Conservation (phyloP, 495 filamentous ascomycete species). For the Cercophora newfieldiana region DNA sequence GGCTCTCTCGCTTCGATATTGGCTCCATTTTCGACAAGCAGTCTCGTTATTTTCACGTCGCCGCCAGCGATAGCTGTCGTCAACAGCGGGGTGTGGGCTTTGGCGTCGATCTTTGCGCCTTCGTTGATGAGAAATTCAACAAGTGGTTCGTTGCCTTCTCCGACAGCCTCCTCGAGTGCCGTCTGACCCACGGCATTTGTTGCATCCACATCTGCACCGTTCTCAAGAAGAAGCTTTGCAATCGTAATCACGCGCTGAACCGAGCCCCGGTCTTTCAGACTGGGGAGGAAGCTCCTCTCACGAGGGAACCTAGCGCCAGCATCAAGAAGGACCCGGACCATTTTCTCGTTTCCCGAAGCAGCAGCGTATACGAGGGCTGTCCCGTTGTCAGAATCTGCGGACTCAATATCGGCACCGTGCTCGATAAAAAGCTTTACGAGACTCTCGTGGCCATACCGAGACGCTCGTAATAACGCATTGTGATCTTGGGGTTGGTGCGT, state of each 20-base stretch:
- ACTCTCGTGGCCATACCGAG: not conserved
- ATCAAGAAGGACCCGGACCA: not conserved
- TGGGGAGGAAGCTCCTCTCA: not conserved
- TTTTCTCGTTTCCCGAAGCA: not conserved
- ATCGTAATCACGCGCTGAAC: not conserved
- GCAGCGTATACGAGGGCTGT: slow-evolving; percentile 2
- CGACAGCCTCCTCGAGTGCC: not conserved
- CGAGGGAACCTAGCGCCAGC: not conserved
- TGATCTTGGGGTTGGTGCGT: not conserved
- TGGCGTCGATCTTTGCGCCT: not conserved
- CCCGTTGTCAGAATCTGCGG: not conserved
- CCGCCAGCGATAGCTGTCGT: no score
- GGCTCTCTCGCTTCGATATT: not conserved
- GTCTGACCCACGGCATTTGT: not conserved
- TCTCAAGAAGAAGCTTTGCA: not conserved
- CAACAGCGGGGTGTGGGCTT: no score
- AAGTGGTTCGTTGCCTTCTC: not conserved
- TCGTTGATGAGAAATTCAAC: not conserved
- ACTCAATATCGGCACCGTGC: slow-evolving; percentile 9
- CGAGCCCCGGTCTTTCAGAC: not conserved
- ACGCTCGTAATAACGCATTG: not conserved
- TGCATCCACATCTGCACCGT: not conserved
- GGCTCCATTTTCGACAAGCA: no score
- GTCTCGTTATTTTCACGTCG: no score
- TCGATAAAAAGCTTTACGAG: slow-evolving; percentile 12